Evolutionary conservation across 192 early-diverging fungal species (phyloP).

Genomic region (Podila horticola): DNA sequence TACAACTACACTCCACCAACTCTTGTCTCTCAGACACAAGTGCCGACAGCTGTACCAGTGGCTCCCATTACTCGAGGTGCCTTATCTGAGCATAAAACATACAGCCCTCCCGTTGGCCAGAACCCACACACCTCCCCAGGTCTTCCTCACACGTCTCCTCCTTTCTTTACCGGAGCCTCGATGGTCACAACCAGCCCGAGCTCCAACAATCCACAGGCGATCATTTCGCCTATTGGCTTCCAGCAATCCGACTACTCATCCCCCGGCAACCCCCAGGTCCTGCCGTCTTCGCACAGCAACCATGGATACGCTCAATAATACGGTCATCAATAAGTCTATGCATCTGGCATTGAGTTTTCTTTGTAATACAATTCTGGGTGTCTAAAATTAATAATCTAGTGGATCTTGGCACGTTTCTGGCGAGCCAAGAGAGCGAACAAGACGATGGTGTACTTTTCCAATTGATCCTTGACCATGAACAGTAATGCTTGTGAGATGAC

Average conservation of each 20-base stretch:
- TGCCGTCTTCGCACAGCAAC: neutral
- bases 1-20: neutral
- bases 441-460: conserved; percentile 77
- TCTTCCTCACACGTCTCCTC: neutral
- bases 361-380: neutral
- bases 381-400: neutral
- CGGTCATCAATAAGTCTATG: neutral
- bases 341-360: no score
- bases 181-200: neutral
- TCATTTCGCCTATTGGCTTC: neutral
- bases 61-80: neutral
- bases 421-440: conserved; percentile 61
- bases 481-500: conserved; percentile 98
- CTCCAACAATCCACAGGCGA: neutral
- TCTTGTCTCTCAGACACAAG: neutral
- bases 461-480: conserved; percentile 95
- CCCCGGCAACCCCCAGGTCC: neutral
- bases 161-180: neutral
- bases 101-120: neutral
- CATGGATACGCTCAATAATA: neutral
- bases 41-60: neutral
- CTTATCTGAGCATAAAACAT: neutral
- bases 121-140: neutral
- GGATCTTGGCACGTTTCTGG: conserved; percentile 22
- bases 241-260: neutral